Evolutionary conservation across 352 stramenopile genomes (phyloP), one percentile per base, ranked within the genome.

Genomic region (Phytophthora brassicae): DNA sequence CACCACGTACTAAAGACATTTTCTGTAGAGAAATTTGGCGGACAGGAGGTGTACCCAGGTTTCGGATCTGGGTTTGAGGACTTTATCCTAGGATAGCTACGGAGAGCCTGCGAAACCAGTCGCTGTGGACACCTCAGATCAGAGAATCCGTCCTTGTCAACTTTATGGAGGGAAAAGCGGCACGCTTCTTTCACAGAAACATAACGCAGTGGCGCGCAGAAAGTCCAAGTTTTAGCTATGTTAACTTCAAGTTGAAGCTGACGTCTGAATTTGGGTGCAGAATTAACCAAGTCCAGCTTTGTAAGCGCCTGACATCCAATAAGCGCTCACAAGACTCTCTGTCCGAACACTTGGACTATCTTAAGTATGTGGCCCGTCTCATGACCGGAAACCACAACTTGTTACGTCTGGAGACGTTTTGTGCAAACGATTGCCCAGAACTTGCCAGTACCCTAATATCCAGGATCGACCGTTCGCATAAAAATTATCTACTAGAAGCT

Each of bases 211-310:
- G 35, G 44, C 45, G 56, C 13, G 7, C 16, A 19, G 45, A 56
- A 42, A 63, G 19, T 4, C 16, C 24, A 20, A 22, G 28, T 14
- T 51, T 63, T 38, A 63, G 38, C 26, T 56, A 51, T 28, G 16
- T 52, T 3, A 20, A 45, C 29, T 46, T 52, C 41, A 60, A 52
- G 8, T 1, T 13, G 0, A 52, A 52, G 14, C 22, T 49, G 8
- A 22, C n/a, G 2, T 6, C 41, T 35, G 44, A 62, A 24, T 57
- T 56, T 29, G 51, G 45, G 1, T 63, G 49, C 36, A 23, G 17
- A 39, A 17, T 62, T 5, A 67, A 67, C 19, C 43, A 67, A 55
- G 52, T 67, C 0, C 51, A 57, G 4, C 22, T 67, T 2, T 56
- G 13, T 22, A 67, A 61, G 19, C 31, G 44, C 1, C 33, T 67